Conservation (phyloP, 805 yeast genomes). For the Saccharomycopsis babjevae region DNA sequence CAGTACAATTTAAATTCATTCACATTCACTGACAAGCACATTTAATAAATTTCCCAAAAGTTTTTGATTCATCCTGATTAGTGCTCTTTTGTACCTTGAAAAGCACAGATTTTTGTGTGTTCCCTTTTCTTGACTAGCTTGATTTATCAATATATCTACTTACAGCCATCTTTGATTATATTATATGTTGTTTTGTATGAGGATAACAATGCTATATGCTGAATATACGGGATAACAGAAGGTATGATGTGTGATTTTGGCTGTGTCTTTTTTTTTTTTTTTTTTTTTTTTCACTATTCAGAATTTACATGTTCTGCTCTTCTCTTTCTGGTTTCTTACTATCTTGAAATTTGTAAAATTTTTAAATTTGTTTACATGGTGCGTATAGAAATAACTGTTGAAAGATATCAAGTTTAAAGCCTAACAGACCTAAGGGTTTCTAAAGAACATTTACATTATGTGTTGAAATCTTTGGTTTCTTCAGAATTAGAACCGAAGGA, state of each 20-base stretch:
- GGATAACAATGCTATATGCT: not conserved
- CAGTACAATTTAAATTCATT: not conserved
- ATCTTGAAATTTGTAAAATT: not conserved
- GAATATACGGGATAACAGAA: not conserved
- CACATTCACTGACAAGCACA: not conserved
- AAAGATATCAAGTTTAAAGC: too few relatives aligned
- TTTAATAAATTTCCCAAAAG: not conserved
- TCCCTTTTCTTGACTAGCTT: too few relatives aligned
- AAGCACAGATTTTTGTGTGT: not conserved
- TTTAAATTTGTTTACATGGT: not conserved
- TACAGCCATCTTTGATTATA: slow-evolving; percentile 1
- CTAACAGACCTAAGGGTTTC: too few relatives aligned
- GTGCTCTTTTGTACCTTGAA: not conserved
- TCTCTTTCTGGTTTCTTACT: not conserved
- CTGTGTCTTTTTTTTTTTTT: not conserved
- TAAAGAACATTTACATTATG: too few relatives aligned
- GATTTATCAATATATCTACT: not conserved
- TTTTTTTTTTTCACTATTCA: not conserved
- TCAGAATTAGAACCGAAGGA: too few relatives aligned
- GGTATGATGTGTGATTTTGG: not conserved
- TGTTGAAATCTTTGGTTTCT: too few relatives aligned
- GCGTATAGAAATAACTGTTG: not conserved
- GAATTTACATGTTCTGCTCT: not conserved
- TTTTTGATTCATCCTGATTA: not conserved
- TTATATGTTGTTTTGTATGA: not conserved